Percentiles rank a stretch among this genome's conserved stretches.
These are phyloP conservation scores for Aureobasidium sp. DNA, from an alignment of 2,329 filamentous ascomycete species.

Conservation along the genomic window DNA sequence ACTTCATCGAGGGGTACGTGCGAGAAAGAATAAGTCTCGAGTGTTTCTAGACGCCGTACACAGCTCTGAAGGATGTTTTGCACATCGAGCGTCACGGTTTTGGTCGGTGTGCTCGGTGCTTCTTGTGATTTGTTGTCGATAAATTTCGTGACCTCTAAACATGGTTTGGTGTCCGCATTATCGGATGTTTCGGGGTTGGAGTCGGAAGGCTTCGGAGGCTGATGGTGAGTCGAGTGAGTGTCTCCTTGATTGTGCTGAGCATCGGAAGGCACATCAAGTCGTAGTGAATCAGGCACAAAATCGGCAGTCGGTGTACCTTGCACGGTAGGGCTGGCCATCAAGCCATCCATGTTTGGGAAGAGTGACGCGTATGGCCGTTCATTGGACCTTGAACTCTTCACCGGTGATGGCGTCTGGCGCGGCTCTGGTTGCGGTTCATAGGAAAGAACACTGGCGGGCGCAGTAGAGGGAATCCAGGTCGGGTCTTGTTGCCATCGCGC, in stretches of 20 bases:
- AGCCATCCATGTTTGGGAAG: conserved; percentile 7
- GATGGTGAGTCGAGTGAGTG: not conserved
- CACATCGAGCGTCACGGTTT: conserved; percentile 21
- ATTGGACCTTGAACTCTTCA: not conserved
- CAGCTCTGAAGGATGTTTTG: conserved; percentile 43
- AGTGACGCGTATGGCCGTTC: conserved; percentile 7
- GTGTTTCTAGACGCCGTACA: conserved; percentile 56
- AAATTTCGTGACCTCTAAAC: not conserved
- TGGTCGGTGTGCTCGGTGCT: not conserved
- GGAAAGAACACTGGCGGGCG: conserved; percentile 24
- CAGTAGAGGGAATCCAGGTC: conserved; percentile 27
- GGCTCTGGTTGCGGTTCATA: not conserved
- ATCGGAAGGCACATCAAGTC: not conserved
- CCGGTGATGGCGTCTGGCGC: conserved; percentile 17
- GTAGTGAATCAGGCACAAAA: not conserved
- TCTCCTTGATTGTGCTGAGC: not conserved
- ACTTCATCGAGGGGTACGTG: conserved; percentile 61
- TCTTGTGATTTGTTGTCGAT: not conserved
- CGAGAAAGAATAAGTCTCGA: conserved; percentile 66
- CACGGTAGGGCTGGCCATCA: conserved; percentile 10
- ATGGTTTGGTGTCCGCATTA: not conserved
- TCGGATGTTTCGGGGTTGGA: not conserved
- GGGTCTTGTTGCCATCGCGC: conserved; percentile 28
- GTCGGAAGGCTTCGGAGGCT: not conserved
- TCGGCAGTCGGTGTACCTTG: conserved; percentile 4